A percentile compares a stretch with the other conserved stretches of the same genome.
phyloP scores from a whole-genome alignment of 2,329 filamentous ascomycete species.

The Phaeoacremonium minimum region DNA sequence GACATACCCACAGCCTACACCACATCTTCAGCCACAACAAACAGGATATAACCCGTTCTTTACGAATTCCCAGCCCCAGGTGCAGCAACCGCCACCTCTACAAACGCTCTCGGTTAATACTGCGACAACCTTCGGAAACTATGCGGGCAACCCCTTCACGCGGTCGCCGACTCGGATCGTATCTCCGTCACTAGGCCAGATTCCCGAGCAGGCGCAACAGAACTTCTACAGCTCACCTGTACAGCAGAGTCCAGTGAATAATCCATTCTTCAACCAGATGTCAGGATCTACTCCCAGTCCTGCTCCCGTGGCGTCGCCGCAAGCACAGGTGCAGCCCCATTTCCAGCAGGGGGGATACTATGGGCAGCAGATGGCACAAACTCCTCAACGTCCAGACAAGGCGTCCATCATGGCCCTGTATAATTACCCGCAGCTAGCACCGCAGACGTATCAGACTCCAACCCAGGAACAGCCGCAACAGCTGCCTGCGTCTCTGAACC shows the following conservation, averaged over 20 bases:
- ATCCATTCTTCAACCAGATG: slow-evolving; percentile 11
- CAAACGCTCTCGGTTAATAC: slow-evolving; percentile 14
- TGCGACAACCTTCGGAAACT: slow-evolving; percentile 22
- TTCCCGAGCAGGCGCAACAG: slow-evolving; percentile 46
- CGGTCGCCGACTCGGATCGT: slow-evolving; percentile 46
- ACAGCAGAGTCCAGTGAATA: slow-evolving; percentile 22
- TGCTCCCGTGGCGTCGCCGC: slow-evolving; percentile 4
- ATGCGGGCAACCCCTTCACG: slow-evolving; percentile 42
- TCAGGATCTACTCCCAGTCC: slow-evolving; percentile 13
- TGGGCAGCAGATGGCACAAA: slow-evolving; percentile 27
- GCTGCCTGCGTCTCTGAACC: slow-evolving; percentile 11
- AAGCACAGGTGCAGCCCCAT: slow-evolving; percentile 7
- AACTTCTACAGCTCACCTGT: slow-evolving; percentile 28
- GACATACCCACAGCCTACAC: slow-evolving; percentile 31
- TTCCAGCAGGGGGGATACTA: slow-evolving; percentile 20
- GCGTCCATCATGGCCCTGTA: slow-evolving; percentile 74
- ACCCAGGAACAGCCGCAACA: slow-evolving; percentile 15
- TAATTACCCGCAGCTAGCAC: slow-evolving; percentile 52
- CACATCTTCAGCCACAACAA: slow-evolving; percentile 28
- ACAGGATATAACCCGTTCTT: slow-evolving; percentile 52
- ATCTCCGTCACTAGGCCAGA: slow-evolving; percentile 45
- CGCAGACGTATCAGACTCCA: slow-evolving; percentile 23
- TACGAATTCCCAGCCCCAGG: slow-evolving; percentile 25
- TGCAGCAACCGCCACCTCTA: slow-evolving; percentile 27
- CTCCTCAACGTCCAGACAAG: slow-evolving; percentile 57